Base-by-base conservation (phyloP, 306 rosid genomes). In the Prinsepia uniflora region DNA sequence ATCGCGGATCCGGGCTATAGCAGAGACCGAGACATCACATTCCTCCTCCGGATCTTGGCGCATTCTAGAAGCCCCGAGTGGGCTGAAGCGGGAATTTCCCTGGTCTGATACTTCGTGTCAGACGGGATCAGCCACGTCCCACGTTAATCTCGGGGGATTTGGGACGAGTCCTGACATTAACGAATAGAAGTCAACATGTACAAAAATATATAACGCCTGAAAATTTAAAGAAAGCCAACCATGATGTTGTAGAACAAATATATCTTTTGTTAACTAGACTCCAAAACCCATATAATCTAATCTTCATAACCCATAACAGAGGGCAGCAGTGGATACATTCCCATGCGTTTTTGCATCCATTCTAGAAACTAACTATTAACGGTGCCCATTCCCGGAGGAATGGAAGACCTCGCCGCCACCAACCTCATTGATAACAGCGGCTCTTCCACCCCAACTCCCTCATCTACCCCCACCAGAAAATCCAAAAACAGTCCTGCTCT, bases 401-500 rank as follows among this genome's bases (percentile, higher is more conserved):
- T 56, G 74, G 74, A 65, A 2, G 24, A 64, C 40, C 63, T 36
- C 36, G 11, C 13, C 41, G 8, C 64, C 77, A 56, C 64, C 77
- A 56, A 50, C 45, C 0, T 64, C 19, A 22, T 65, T 48, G 78
- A 53, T 17, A 56, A 13, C 72, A 53, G 42, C 56, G 55, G 42
- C 74, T 22, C 22, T 10, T 43, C 55, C 20, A 6, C 30, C 58
- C 6, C 44, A 5, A 15, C 14, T 6, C 3, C 44, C 40, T 3
- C 41, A 14, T 2, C 55, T 44, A 65, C 49, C 63, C 1, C 42
- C 53, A 58, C 52, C 68, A 57, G 20, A 68, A 87, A 84, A 81
- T 85, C 84, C 71, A 86, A 84, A 1, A 50, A 68, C 39, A 70
- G 80, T 10, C 81, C 67, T 20, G 62, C 62, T 6, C 87, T 81